Percentiles rank a stretch among this genome's conserved stretches.
Evolutionary conservation across 148 eudicot species (phyloP).

Genomic region (Diospyros kaki): DNA sequence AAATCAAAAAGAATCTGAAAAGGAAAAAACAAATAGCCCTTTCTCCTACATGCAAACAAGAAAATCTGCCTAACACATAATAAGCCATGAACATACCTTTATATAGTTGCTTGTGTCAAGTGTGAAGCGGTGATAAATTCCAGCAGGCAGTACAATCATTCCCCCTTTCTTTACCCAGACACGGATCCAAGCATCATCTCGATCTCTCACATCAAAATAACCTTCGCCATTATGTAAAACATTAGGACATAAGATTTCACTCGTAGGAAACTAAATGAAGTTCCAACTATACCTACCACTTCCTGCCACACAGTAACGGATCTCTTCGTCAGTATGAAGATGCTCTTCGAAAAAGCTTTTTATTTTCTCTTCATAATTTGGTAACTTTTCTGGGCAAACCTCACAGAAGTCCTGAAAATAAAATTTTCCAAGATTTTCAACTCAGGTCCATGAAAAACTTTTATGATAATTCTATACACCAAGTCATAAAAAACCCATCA

Average conservation of each 20-base stretch:
- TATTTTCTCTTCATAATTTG: conserved; percentile 76
- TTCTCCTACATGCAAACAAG: neutral
- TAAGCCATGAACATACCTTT: conserved; percentile 36
- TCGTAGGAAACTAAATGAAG: neutral
- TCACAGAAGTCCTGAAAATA: too few species aligned
- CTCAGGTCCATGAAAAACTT: too few species aligned
- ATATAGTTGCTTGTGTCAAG: conserved; percentile 74
- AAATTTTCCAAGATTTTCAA: too few species aligned
- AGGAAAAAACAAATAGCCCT: too few species aligned
- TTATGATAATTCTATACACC: too few species aligned
- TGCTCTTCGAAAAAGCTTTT: conserved; percentile 83
- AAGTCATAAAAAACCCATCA: too few species aligned
- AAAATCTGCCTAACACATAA: neutral
- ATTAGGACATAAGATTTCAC: neutral
- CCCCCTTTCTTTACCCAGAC: conserved; percentile 69
- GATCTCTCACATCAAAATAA: conserved; percentile 83
- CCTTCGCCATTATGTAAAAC: conserved; percentile 31
- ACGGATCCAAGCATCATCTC: conserved; percentile 70
- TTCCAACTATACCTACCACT: conserved; percentile 45
- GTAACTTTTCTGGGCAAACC: conserved; percentile 44
- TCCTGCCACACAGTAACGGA: conserved; percentile 86
- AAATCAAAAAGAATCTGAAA: too few species aligned
- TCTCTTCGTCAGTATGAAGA: conserved; percentile 96
- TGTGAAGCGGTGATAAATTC: conserved; percentile 86
- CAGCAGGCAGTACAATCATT: conserved; percentile 85